These are phyloP conservation scores for Coniella vitis DNA, from an alignment of 2,329 filamentous ascomycete species.

Conservation along the genomic window DNA sequence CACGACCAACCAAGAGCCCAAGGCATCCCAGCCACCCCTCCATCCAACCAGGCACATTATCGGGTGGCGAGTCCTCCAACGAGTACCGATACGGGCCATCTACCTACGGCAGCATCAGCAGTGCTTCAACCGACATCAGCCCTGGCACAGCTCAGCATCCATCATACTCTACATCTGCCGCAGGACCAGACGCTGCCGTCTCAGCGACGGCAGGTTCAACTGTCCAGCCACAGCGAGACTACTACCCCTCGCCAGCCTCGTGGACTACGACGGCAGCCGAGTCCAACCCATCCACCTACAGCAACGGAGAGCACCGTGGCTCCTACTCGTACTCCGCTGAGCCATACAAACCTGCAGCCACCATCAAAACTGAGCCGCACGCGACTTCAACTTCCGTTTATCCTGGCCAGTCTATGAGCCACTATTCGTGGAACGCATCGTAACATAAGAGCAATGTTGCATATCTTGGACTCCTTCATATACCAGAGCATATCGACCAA, in stretches of 20 bases:
- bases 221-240: conserved; percentile 38
- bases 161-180: conserved; percentile 11
- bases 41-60: conserved; percentile 43
- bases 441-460: conserved; percentile 19
- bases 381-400: conserved; percentile 35
- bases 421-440: conserved; percentile 52
- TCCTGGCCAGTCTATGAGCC: conserved; percentile 36
- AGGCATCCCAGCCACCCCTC: conserved; percentile 48
- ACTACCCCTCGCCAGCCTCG: conserved; percentile 44
- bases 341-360: conserved; percentile 37
- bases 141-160: conserved; percentile 27
- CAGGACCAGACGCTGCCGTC: conserved; percentile 12
- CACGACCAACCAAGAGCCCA: conserved; percentile 50
- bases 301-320: conserved; percentile 37
- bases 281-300: conserved; percentile 36
- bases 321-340: conserved; percentile 37
- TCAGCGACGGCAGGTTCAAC: conserved; percentile 17
- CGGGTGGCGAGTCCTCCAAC: conserved; percentile 40
- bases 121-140: conserved; percentile 27
- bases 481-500: too few species aligned
- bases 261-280: conserved; percentile 48
- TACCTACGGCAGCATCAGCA: conserved; percentile 29
- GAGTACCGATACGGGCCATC: conserved; percentile 53
- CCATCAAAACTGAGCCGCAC: conserved; percentile 27
- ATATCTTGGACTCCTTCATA: not conserved